phyloP scores from a whole-genome alignment of 176 grass and related monocot genomes.

The Zea mays region DNA sequence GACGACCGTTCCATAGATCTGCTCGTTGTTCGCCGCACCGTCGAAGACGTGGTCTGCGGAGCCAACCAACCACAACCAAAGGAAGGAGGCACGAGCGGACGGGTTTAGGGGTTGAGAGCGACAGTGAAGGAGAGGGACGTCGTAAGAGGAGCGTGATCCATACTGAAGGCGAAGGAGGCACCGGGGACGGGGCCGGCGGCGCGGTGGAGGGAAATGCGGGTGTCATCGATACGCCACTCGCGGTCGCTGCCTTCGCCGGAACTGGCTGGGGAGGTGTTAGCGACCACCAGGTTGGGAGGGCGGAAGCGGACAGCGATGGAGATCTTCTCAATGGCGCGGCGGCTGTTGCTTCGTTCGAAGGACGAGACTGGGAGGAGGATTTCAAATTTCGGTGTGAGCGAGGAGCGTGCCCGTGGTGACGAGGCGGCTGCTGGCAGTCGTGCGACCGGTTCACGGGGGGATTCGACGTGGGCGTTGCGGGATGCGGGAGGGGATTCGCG shows the following conservation, averaged over 20 bases:
- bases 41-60: slow-evolving; percentile 79
- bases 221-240: slow-evolving; percentile 69
- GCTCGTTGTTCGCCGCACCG: slow-evolving; percentile 52
- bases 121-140: no score
- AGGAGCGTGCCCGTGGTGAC: no score
- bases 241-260: slow-evolving; percentile 34
- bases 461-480: no score
- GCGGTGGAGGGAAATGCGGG: slow-evolving; percentile 59
- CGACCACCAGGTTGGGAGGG: slow-evolving; percentile 19
- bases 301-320: slow-evolving; percentile 93
- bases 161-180: no score
- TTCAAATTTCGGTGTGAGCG: slow-evolving; percentile 43
- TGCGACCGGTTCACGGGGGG: no score
- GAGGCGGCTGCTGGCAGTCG: no score
- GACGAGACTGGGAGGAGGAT: slow-evolving; percentile 2
- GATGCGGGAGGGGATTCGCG: no score
- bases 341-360: neutral
- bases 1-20: slow-evolving; percentile 65
- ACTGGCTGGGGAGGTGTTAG: no score
- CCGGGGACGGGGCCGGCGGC: slow-evolving; percentile 48
- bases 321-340: slow-evolving; percentile 79
- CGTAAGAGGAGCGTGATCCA: no score
- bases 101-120: neutral
- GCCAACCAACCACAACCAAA: neutral
- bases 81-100: neutral